Evolutionary conservation across 192 early-diverging fungal species (phyloP), one percentile per base, ranked within the genome.

Genomic region (Coemansia sp.): DNA sequence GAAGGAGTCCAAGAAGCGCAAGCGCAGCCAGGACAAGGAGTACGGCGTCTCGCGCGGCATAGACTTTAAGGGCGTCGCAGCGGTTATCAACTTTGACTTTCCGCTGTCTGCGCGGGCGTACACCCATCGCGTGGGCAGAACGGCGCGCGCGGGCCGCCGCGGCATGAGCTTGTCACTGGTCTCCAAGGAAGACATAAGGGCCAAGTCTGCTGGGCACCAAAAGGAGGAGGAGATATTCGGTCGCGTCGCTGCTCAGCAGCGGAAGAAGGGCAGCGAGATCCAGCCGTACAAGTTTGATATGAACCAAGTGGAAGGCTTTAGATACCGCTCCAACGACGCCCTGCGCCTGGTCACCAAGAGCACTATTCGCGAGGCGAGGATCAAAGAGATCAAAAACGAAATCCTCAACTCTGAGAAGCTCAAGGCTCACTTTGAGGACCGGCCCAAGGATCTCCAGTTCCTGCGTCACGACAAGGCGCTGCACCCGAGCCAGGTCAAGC

Each of bases 21-120:
- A 82, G 63, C 59, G 83, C 39, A 77, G 84, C 27, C 75, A 86
- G 29, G 94, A 96, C 74, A 85, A 87, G 39, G 96, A 97, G 71
- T 97, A 97, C 72, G 97, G 97, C 24, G 94, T 98, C 20, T 91
- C 95, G 7, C 92, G 98, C 74, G 98, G 98, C 87, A 92, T 99
- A 70, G 96, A 99, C 85, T 98, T 99, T 79, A 96, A 97, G 75
- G 95, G 94, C 22, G 96, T 99, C 29, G 93, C 95, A 58, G 64
- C 94, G 61, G 98, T 99, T 32, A 93, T 99, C 84, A 99, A 99
- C 73, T 99, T 96, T 65, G 98, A 99, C 74, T 96, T 98, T 70
- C 96, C 98, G 47, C 93, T 94, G 78, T 90, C 90, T 6, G 88
- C 93, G 2, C 90, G 89, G 65, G 91, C 91, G 27, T 99, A 99